Evolutionary conservation across 1,284 basidiomycete genomes (phyloP), one percentile per base, ranked within the genome.

Genomic region (Puccinia triticina): DNA sequence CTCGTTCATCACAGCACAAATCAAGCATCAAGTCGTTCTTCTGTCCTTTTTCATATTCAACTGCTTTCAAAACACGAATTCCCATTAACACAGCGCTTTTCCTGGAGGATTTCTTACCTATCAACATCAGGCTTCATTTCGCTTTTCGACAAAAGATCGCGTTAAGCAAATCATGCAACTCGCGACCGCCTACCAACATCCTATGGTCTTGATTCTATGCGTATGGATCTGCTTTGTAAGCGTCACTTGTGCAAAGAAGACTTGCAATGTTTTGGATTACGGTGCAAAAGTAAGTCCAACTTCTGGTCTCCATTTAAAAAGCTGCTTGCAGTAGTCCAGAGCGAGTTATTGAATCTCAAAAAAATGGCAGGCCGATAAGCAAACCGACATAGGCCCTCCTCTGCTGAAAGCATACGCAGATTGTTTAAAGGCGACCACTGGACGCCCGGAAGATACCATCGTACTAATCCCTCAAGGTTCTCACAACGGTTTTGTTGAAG

Each of bases 321-420:
- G 26, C 55, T 57, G 21, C 7, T 57, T 10, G 55, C 55, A 26
- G 8, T 26, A 18, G 7, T 14, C 16, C 14, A 43, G 2, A 23
- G 55, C 55, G 37, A 59, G 5, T 76, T 37, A 29, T 53, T 59
- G 34, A 57, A 23, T n/a, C 23, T 34, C n/a, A 18, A 61, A 66
- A 66, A 32, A 23, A 61, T 66, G 16, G 7, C 29, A 80, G 77
- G 77, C 77, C 53, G 67, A 80, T 46, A 59, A 72, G 32, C 66
- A 72, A 34, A 80, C 77, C 1, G 77, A 80, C 40, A 72, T 80
- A 29, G 77, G 77, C 26, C 77, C 77, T 32, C 50, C 77, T 32
- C 26, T 80, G 4, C 37, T 80, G 50, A 80, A 59, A 72, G 77
- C 77, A 29, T 80, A 57, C 55, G 67, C 34, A 40, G 64, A 69